Evolutionary conservation across 116 monocot species (phyloP).

Genomic region (Zostera marina): DNA sequence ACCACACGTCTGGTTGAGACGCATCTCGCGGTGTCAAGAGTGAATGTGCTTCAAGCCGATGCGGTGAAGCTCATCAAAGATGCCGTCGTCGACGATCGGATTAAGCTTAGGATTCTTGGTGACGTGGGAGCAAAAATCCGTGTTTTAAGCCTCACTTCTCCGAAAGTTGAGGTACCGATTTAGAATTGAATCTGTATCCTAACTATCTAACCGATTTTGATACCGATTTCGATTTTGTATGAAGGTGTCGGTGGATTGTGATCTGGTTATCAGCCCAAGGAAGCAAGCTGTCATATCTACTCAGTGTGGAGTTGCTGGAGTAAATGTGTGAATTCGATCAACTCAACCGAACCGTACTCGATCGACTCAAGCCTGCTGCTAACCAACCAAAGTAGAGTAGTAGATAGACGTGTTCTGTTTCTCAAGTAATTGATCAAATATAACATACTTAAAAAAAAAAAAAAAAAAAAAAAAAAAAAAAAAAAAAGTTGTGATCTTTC

Average conservation of each 20-base stretch:
- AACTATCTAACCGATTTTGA: neutral
- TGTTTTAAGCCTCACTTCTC: constrained; percentile 55
- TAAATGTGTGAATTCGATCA: constrained; percentile 24
- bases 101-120: constrained; percentile 65
- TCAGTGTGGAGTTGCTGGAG: constrained; percentile 62
- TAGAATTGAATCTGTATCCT: neutral
- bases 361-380: no score
- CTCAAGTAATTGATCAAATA: no score
- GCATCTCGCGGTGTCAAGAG: constrained; percentile 37
- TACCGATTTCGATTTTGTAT: neutral
- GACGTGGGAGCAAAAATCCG: constrained; percentile 58
- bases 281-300: constrained; percentile 65
- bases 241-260: constrained; percentile 74
- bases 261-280: constrained; percentile 65
- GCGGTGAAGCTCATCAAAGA: constrained; percentile 58
- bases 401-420: no score
- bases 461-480: no score
- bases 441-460: no score
- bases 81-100: constrained; percentile 55
- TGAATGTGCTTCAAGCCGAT: constrained; percentile 64
- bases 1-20: constrained; percentile 33
- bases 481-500: no score
- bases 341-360: neutral
- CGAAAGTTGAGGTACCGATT: constrained; percentile 45
- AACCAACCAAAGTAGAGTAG: no score